Base-by-base conservation (phyloP, 2,329 filamentous ascomycete species). In the Sporothrix brasiliensis region DNA sequence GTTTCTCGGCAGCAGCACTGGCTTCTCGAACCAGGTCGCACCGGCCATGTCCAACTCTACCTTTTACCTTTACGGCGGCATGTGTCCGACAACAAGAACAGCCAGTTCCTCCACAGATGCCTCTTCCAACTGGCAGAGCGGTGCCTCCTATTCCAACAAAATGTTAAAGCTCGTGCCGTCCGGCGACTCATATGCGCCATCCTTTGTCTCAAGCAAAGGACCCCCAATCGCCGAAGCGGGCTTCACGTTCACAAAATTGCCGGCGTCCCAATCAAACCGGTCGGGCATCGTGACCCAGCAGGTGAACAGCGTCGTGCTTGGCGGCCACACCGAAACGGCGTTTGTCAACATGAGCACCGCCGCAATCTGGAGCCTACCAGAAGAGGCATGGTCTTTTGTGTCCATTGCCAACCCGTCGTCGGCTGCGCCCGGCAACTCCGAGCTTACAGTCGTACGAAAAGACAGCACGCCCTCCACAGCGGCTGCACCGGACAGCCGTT, bases 331-430 rank as follows among this genome's bases (percentile, higher is more conserved):
- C 0, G 84, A 88, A 74, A 80, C 83, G 19, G 94, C 93, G 0
- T 97, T 97, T 77, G 90, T 97, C 81, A 97, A 97, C 78, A 97
- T 97, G 91, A 96, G 92, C 70, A 92, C 93, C 56, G 88, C 94
- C 1, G 94, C 93, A 0, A 82, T 97, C 1, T 97, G 94, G 84
- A 94, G 89, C 69, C 83, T 97, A 7, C 94, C 94, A 0, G 91
- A 96, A 76, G 89, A 93, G 76, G 90, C 87, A 68, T 98, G 94
- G 94, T 90, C 88, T 39, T 97, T 94, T 78, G 82, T 96, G 34
- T 83, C 85, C 1, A 87, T 94, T n/a, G 79, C 82, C 4, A 81
- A 84, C 1, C 76, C 19, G 39, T 70, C 39, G 73, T 68, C 73
- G 3, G 41, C 73, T 11, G 72, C 71, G 1, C 30, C 76, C 3